These are phyloP conservation scores for Haematococcus sp. DNA, from an alignment of 139 green algal genomes.

Conservation along the genomic window DNA sequence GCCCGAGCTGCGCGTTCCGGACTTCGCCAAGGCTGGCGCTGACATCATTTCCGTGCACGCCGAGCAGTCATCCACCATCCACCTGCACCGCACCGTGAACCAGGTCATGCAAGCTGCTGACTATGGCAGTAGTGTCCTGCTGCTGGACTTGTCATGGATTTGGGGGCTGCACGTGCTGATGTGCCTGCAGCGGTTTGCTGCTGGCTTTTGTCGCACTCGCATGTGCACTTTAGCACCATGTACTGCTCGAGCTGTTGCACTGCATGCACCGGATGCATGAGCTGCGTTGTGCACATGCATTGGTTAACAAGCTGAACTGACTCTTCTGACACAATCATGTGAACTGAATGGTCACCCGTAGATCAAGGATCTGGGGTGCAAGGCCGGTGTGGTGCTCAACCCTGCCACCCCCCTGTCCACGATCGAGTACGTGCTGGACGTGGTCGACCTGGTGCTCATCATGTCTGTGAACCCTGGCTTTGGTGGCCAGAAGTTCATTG, in stretches of 20 bases:
- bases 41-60: slow-evolving; percentile 98
- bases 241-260: too few species aligned
- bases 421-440: slow-evolving; percentile 92
- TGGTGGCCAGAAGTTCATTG: slow-evolving; percentile 98
- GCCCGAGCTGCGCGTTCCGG: slow-evolving; percentile 91
- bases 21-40: slow-evolving; percentile 96
- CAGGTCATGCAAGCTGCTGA: slow-evolving; percentile 48
- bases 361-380: slow-evolving; percentile 97
- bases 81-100: slow-evolving; percentile 92
- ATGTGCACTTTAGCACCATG: too few species aligned
- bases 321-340: background rate
- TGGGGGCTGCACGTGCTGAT: too few species aligned
- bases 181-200: too few species aligned
- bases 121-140: background rate
- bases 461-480: slow-evolving; percentile 99
- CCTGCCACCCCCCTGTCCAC: slow-evolving; percentile 79
- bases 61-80: slow-evolving; percentile 90
- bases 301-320: too few species aligned
- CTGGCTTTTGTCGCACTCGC: too few species aligned
- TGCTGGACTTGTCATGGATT: too few species aligned
- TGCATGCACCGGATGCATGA: too few species aligned
- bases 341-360: too few species aligned
- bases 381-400: slow-evolving; percentile 98
- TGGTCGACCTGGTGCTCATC: slow-evolving; percentile 94
- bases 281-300: too few species aligned